Evolutionary conservation across 2,329 filamentous ascomycete species (phyloP).

Genomic region (Nigrospora oryzae): DNA sequence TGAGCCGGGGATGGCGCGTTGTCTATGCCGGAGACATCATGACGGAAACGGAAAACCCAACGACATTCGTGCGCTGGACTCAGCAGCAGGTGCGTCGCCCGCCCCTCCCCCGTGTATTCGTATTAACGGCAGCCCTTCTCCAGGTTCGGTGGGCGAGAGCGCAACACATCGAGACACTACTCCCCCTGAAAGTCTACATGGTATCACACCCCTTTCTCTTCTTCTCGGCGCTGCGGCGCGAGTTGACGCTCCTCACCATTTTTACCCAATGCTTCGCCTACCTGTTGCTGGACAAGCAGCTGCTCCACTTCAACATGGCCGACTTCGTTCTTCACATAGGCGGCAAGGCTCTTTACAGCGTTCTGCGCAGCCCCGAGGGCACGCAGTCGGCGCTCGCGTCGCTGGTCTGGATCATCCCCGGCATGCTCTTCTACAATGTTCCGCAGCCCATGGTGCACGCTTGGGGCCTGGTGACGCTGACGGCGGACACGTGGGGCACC

Average conservation of each 20-base stretch:
- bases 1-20: constrained; percentile 22
- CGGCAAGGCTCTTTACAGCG: constrained; percentile 20
- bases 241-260: constrained; percentile 17
- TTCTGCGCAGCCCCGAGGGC: constrained; percentile 8
- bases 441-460: constrained; percentile 24
- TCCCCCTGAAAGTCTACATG: constrained; percentile 23
- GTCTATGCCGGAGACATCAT: constrained; percentile 23
- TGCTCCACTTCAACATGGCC: constrained; percentile 15
- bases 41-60: constrained; percentile 25
- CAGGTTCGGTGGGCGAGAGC: constrained; percentile 26
- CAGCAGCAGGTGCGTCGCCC: constrained; percentile 20
- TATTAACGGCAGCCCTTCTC: constrained; percentile 19
- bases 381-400: constrained; percentile 8
- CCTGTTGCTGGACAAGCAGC: constrained; percentile 14
- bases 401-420: constrained; percentile 15
- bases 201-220: constrained; percentile 24
- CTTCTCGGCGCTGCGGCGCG: constrained; percentile 20
- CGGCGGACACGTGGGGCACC: constrained; percentile 25
- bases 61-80: constrained; percentile 22
- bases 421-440: constrained; percentile 22
- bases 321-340: constrained; percentile 18
- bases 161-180: constrained; percentile 24
- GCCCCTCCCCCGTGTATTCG: constrained; percentile 4
- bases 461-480: constrained; percentile 23
- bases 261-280: constrained; percentile 19